A percentile compares a stretch with the other conserved stretches of the same genome.
phyloP scores from a whole-genome alignment of 257 asterid genomes.

The Solanum dulcamara region DNA sequence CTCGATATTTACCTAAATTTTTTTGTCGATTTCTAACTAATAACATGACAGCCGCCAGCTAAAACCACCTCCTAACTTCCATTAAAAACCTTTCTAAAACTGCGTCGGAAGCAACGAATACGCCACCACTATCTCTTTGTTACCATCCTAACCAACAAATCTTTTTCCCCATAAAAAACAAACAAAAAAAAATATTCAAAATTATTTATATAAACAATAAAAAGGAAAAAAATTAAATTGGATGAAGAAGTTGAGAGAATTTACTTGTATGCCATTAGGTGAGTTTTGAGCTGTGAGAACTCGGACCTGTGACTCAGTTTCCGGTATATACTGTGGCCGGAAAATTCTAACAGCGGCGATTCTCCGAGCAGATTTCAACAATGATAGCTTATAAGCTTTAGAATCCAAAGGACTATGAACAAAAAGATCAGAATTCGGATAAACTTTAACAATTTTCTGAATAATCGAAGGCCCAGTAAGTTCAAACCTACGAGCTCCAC shows the following conservation, averaged over 20 bases:
- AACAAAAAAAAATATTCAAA: no score
- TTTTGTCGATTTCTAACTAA: not conserved
- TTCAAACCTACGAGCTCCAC: slow-evolving; percentile 96
- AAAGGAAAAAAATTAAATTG: not conserved
- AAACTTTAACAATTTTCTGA: slow-evolving; percentile 47
- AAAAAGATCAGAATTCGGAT: slow-evolving; percentile 63
- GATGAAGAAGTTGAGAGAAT: not conserved
- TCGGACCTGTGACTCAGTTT: slow-evolving; percentile 45
- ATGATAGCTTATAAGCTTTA: slow-evolving; percentile 49
- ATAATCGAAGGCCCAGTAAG: slow-evolving; percentile 89
- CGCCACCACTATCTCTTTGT: not conserved
- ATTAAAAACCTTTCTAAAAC: not conserved
- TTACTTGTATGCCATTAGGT: slow-evolving; percentile 93
- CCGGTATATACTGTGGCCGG: slow-evolving; percentile 41
- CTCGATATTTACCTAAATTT: not conserved
- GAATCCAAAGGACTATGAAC: slow-evolving; percentile 76
- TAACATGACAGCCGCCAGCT: not conserved
- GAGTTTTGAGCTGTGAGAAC: slow-evolving; percentile 70
- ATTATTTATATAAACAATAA: no score
- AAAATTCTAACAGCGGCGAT: slow-evolving; percentile 66
- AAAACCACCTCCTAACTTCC: not conserved
- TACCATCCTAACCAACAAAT: not conserved
- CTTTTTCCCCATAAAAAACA: not conserved
- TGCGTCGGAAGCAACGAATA: not conserved
- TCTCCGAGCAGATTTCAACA: slow-evolving; percentile 66